A percentile compares a stretch with the other conserved stretches of the same genome.
These are phyloP conservation scores for Boletellus ananiceps DNA, from an alignment of 768 basidiomycete species.

Conservation along the genomic window DNA sequence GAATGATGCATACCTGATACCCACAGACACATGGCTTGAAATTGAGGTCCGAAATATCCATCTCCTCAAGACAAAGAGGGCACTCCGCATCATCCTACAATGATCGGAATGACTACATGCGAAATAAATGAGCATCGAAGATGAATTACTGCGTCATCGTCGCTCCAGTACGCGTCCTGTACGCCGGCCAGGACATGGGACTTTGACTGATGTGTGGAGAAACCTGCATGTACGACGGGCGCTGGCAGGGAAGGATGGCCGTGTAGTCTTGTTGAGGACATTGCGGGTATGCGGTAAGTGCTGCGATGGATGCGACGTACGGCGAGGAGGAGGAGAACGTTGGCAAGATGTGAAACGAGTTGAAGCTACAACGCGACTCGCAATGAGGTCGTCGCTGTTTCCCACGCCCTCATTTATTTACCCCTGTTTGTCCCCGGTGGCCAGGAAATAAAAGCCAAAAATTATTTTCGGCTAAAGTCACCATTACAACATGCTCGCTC, in stretches of 20 bases:
- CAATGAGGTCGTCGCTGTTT: slow-evolving; percentile 23
- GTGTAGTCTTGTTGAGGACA: slow-evolving; percentile 55
- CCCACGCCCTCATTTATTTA: slow-evolving; percentile 23
- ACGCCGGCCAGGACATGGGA: slow-evolving; percentile 84
- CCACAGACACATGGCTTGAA: slow-evolving; percentile 99
- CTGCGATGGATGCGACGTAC: slow-evolving; percentile 13
- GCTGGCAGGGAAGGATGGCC: slow-evolving; percentile 65
- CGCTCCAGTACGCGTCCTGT: slow-evolving; percentile 96
- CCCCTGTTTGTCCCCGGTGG: slow-evolving; percentile 17
- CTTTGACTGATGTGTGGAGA: slow-evolving; percentile 73
- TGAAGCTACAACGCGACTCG: slow-evolving; percentile 20
- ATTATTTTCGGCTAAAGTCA: not conserved
- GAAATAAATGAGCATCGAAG: slow-evolving; percentile 1
- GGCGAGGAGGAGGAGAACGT: slow-evolving; percentile 13
- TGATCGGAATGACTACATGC: slow-evolving; percentile 17
- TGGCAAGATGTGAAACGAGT: slow-evolving; percentile 16
- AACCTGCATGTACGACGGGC: slow-evolving; percentile 66
- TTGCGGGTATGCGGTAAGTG: slow-evolving; percentile 17
- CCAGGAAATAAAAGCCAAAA: not conserved
- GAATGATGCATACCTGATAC: slow-evolving; percentile 66
- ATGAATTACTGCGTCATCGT: slow-evolving; percentile 72
- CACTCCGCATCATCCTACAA: slow-evolving; percentile 94
- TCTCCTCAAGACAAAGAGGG: slow-evolving; percentile 96
- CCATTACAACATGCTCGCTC: slow-evolving; percentile 16
- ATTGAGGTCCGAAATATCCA: slow-evolving; percentile 98